Evolutionary conservation across 2,329 filamentous ascomycete genomes (phyloP), one percentile per base, ranked within the genome.

Genomic region (Phialocephala sp.): DNA sequence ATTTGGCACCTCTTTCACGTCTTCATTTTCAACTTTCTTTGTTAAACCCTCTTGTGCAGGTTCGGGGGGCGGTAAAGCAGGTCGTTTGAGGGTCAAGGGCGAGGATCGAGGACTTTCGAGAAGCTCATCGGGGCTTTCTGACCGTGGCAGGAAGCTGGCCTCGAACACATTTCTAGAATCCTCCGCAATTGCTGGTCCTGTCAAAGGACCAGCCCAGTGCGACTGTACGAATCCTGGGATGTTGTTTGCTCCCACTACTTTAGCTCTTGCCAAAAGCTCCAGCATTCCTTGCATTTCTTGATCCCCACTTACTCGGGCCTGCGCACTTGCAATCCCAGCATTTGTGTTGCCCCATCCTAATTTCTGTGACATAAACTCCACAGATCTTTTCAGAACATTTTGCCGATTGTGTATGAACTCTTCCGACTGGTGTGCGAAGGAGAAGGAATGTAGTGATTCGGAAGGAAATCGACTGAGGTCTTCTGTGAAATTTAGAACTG

Each of bases 381-480:
- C 90, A 9, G 94, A 97, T 66, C 94, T 87, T 80, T 97, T 97
- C 74, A 99, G 78, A 39, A 97, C 91, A 82, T 93, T 97, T 77
- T 98, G 94, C 62, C 95, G 90, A 77, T 88, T 97, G 77, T 97
- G 92, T 63, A 98, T 84, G 68, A 93, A 89, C 68, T 98, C 94
- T 75, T 97, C 94, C 2, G 94, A 94, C 79, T 97, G 94, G 72
- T 97, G 92, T 47, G 95, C 93, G 78, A 99, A 99, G 14, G 94
- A 98, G 80, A 99, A 99, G 1, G 95, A 99, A 79, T 99, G 95
- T 56, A 99, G 82, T 6, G 95, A 99, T 77, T 99, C 95, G 72
- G 92, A 93, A 1, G 95, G 94, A 76, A 99, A 99, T 59, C 94
- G 90, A 55, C 89, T 90, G 55, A 99, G 86, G 76, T 99, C 95